phyloP scores from a whole-genome alignment of 1,139 yeast species.

The Yamadazyma dendronema region DNA sequence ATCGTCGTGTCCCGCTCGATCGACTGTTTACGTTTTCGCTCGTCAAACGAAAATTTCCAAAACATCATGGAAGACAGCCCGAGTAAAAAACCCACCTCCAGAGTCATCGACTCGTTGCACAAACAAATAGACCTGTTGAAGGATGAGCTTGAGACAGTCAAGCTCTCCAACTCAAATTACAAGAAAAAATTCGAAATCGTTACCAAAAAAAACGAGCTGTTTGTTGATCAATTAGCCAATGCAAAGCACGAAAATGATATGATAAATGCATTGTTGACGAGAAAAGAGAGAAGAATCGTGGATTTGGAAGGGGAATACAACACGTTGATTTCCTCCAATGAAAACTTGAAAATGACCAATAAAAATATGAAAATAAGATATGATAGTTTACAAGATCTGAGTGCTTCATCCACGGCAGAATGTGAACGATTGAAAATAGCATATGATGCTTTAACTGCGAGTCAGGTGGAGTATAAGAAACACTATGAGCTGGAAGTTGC shows the following conservation, averaged over 20 bases:
- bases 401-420: slow-evolving; percentile 49
- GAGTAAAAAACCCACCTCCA: slow-evolving; percentile 33
- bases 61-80: slow-evolving; percentile 22
- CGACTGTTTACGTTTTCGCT: not conserved
- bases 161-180: slow-evolving; percentile 36
- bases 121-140: slow-evolving; percentile 52
- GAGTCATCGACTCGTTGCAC: slow-evolving; percentile 59
- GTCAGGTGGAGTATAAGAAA: slow-evolving; percentile 56
- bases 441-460: slow-evolving; percentile 58
- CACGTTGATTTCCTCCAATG: slow-evolving; percentile 44
- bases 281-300: slow-evolving; percentile 62
- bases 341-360: slow-evolving; percentile 44
- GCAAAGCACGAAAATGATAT: slow-evolving; percentile 71
- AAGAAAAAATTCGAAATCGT: slow-evolving; percentile 49
- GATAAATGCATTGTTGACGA: slow-evolving; percentile 56
- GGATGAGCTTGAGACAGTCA: slow-evolving; percentile 46
- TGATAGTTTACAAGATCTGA: slow-evolving; percentile 48
- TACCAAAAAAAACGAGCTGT: slow-evolving; percentile 53
- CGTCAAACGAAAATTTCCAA: not conserved
- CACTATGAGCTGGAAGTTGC: slow-evolving; percentile 43
- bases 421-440: slow-evolving; percentile 57
- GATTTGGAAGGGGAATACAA: slow-evolving; percentile 60
- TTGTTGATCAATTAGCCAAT: slow-evolving; percentile 66
- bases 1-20: too few species aligned
- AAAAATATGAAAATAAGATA: slow-evolving; percentile 50